Evolutionary conservation across 2,329 filamentous ascomycete genomes (phyloP).

Genomic region (Cercospora zeae-maydis): DNA sequence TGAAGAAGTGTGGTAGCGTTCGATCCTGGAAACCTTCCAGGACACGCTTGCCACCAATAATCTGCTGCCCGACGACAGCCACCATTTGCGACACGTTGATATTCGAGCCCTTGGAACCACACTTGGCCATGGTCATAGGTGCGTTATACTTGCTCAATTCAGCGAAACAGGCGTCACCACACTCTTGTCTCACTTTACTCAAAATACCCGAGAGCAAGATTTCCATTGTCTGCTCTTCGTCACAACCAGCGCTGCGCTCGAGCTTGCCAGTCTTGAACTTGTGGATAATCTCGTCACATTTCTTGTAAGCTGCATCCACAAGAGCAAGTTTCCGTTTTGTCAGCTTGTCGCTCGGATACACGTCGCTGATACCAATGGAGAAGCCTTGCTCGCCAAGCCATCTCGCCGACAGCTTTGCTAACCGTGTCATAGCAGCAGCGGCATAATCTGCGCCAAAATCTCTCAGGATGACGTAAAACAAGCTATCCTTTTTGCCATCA

Average conservation of each 20-base stretch:
- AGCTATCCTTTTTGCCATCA: slow-evolving; percentile 92
- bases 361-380: slow-evolving; percentile 92
- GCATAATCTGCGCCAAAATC: slow-evolving; percentile 90
- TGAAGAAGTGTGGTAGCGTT: slow-evolving; percentile 90
- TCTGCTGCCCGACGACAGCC: slow-evolving; percentile 93
- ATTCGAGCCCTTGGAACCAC: slow-evolving; percentile 91
- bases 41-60: slow-evolving; percentile 90
- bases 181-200: slow-evolving; percentile 84
- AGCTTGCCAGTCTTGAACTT: slow-evolving; percentile 77
- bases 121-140: slow-evolving; percentile 93
- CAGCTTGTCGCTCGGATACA: slow-evolving; percentile 74
- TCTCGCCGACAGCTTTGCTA: slow-evolving; percentile 85
- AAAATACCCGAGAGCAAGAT: slow-evolving; percentile 87
- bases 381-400: slow-evolving; percentile 89
- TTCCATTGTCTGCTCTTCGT: slow-evolving; percentile 87
- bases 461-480: slow-evolving; percentile 94
- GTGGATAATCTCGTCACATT: slow-evolving; percentile 79
- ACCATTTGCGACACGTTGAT: slow-evolving; percentile 99
- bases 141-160: slow-evolving; percentile 89
- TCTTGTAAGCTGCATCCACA: slow-evolving; percentile 71
- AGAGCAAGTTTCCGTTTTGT: slow-evolving; percentile 70
- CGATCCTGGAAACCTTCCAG: slow-evolving; percentile 95
- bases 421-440: slow-evolving; percentile 85
- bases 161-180: slow-evolving; percentile 84
- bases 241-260: slow-evolving; percentile 81